These are phyloP conservation scores for Tetrapisispora nanseiensis DNA, from an alignment of 805 yeast genomes.

Conservation along the genomic window DNA sequence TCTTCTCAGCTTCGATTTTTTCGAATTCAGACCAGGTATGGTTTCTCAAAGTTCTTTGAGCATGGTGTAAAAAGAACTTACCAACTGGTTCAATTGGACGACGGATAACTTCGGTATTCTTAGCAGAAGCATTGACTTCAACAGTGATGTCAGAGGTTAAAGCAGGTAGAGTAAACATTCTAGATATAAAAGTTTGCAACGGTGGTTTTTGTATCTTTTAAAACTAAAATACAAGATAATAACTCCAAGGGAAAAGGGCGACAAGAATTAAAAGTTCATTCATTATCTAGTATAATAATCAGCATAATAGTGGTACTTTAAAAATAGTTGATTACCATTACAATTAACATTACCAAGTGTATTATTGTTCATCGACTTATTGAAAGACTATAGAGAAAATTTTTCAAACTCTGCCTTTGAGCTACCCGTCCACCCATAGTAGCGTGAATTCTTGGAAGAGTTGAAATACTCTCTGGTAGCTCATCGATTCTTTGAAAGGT, in stretches of 20 bases:
- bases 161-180: slow-evolving; percentile 35
- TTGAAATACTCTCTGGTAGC: no score
- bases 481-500: no score
- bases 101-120: slow-evolving; percentile 51
- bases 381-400: no score
- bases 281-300: no score
- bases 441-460: no score
- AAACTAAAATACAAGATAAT: not conserved
- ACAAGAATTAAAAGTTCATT: no score
- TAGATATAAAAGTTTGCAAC: not conserved
- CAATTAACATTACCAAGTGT: no score
- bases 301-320: not conserved
- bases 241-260: not conserved
- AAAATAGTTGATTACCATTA: not conserved
- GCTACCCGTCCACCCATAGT: no score
- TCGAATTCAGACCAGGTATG: slow-evolving; percentile 99
- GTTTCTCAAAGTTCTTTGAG: slow-evolving; percentile 89
- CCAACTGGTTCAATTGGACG: slow-evolving; percentile 96
- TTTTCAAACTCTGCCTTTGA: no score
- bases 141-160: slow-evolving; percentile 48
- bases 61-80: slow-evolving; percentile 89
- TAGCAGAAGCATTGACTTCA: slow-evolving; percentile 40
- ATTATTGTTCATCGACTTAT: no score
- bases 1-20: slow-evolving; percentile 82
- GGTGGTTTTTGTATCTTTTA: not conserved